A percentile compares a stretch with the other conserved stretches of the same genome.
Conservation (phyloP, 768 basidiomycete species). For the Trametes villosa region DNA sequence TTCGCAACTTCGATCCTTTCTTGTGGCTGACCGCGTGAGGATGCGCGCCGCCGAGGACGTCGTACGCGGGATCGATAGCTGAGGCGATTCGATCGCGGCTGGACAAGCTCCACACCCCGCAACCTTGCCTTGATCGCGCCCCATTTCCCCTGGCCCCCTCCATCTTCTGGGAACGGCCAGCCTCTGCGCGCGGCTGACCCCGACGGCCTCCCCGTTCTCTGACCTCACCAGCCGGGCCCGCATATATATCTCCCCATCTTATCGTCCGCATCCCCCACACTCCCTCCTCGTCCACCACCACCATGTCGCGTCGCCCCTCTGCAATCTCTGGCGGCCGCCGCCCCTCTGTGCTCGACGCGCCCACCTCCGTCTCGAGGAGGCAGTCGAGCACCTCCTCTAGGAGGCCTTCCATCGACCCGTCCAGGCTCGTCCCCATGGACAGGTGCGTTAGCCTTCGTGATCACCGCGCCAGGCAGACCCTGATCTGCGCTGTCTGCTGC, state of each 20-base stretch:
- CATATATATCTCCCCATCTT: constrained; percentile 23
- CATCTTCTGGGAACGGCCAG: neutral
- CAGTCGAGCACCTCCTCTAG: constrained; percentile 48
- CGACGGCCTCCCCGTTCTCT: constrained; percentile 29
- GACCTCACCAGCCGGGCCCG: constrained; percentile 9
- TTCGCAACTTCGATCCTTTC: neutral
- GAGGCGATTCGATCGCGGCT: neutral
- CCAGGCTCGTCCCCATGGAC: constrained; percentile 78
- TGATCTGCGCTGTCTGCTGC: constrained; percentile 16
- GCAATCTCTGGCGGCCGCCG: constrained; percentile 22
- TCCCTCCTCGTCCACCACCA: constrained; percentile 8
- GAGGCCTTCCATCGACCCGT: constrained; percentile 77
- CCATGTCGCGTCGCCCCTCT: constrained; percentile 26
- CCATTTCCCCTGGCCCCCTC: too few species aligned
- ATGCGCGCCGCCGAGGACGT: neutral
- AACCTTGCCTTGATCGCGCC: constrained; percentile 5
- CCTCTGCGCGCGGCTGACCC: constrained; percentile 17
- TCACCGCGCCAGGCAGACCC: constrained; percentile 17
- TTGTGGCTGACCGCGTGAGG: neutral
- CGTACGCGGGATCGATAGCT: neutral
- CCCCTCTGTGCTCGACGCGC: constrained; percentile 30
- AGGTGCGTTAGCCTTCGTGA: constrained; percentile 47
- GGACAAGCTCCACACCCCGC: constrained; percentile 11
- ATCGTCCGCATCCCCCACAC: constrained; percentile 14
- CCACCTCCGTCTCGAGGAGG: constrained; percentile 20